Percentiles rank a stretch among this genome's conserved stretches.
Conservation (phyloP, 371 early-diverging fungal genomes). For the Basidiobolus meristosporus region DNA sequence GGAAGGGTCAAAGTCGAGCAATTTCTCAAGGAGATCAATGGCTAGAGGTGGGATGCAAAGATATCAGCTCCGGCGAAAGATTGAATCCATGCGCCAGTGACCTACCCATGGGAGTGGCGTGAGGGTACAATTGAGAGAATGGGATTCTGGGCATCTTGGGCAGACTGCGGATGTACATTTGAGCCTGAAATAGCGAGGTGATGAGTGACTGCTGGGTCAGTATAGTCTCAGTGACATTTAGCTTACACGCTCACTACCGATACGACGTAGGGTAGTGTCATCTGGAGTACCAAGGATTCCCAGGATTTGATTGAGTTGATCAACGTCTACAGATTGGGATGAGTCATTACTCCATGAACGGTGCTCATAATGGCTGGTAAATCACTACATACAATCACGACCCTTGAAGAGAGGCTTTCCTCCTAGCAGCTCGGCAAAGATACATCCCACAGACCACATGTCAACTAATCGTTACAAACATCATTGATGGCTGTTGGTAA, state of each 20-base stretch:
- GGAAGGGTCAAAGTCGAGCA: conserved; percentile 64
- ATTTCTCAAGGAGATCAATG: conserved; percentile 57
- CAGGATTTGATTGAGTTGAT: conserved; percentile 97
- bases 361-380: background rate
- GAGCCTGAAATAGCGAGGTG: conserved; percentile 35
- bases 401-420: conserved; percentile 80
- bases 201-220: background rate
- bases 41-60: conserved; percentile 42
- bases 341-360: background rate
- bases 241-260: conserved; percentile 57
- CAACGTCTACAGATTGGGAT: conserved; percentile 38
- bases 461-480: conserved; percentile 34
- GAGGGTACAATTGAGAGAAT: conserved; percentile 64
- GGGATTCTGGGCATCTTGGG: conserved; percentile 78
- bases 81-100: background rate
- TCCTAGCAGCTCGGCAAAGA: conserved; percentile 90
- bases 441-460: conserved; percentile 97
- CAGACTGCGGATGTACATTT: conserved; percentile 83
- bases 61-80: background rate
- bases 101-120: conserved; percentile 26
- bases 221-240: background rate
- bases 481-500: background rate
- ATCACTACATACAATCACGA: conserved; percentile 46
- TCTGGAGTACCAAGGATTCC: conserved; percentile 94
- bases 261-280: conserved; percentile 71